Evolutionary conservation across 305 asterid genomes (phyloP), one percentile per base, ranked within the genome.

Genomic region (Fraxinus albicans): DNA sequence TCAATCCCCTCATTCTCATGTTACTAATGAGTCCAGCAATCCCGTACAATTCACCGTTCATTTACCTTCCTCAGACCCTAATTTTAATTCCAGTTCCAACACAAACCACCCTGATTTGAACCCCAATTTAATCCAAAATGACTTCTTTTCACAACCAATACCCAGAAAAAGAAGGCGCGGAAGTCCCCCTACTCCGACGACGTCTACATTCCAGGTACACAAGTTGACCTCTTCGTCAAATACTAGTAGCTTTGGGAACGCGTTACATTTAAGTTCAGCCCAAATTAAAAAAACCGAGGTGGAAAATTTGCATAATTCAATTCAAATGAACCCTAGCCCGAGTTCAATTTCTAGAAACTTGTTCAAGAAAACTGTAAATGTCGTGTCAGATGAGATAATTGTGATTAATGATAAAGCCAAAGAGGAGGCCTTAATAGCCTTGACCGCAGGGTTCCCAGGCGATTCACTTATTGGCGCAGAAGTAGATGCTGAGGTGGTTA

Each of bases 321-420:
- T 47, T 15, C 6, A 87, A 10, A 84, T 25, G 82, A 88, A 74
- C 29, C 85, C 79, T 6, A 84, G 79, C 3, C 73, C 87, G 80
- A 72, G 50, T 90, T 79, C 86, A 27, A 80, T 70, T 80, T 79
- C 75, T 60, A 80, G 81, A 47, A 78, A 55, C 81, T 36, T 60
- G 42, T 69, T 81, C 35, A 87, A 86, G 85, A 84, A 82, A 88
- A 79, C 29, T 65, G 85, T 79, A 23, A 87, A 85, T 31, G 97
- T 90, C 83, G 85, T 89, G 78, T 91, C 90, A 1, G 98, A 96
- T 76, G 98, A 94, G 88, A 96, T 96, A 77, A 94, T 96, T 42
- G 99, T 96, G 83, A 94, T 96, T 83, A 96, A 93, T 55, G 93
- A 90, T 86, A 98, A 93, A 58, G 97, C 99, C 58, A 96, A 97